Conservation (phyloP, 2,329 filamentous ascomycete genomes). For the Sporothrix inflata region DNA sequence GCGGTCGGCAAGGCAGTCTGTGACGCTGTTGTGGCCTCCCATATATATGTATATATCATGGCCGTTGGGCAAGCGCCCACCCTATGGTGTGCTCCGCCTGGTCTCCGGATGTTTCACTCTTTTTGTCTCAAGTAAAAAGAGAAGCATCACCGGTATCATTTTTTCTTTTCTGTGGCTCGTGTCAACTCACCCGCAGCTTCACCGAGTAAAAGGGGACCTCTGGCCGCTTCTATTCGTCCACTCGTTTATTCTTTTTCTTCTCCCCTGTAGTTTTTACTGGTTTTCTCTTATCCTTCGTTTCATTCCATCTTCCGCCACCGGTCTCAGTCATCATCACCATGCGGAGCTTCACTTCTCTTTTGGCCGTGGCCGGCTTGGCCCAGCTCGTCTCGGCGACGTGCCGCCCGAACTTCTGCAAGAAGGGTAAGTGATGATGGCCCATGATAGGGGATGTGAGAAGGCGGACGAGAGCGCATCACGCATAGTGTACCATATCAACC, state of each 20-base stretch:
- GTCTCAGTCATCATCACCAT: not conserved
- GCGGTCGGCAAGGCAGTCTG: not conserved
- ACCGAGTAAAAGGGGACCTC: not conserved
- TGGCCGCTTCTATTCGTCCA: not conserved
- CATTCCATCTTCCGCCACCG: not conserved
- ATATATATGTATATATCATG: not conserved
- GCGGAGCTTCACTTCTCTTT: conserved; percentile 15
- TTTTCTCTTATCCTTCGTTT: not conserved
- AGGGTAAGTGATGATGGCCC: not conserved
- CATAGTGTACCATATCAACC: not conserved
- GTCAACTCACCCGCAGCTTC: not conserved
- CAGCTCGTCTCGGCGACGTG: conserved; percentile 13
- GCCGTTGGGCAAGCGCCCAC: not conserved
- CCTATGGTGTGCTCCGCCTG: not conserved
- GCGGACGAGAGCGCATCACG: not conserved
- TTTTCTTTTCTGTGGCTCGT: not conserved
- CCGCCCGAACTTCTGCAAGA: conserved; percentile 2
- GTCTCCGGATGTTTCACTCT: not conserved
- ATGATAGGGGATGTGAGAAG: not conserved
- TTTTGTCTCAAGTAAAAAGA: not conserved
- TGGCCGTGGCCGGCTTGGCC: conserved; percentile 15
- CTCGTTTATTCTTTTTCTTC: conserved; percentile 5
- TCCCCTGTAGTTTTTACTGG: not conserved
- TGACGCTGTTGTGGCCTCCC: not conserved
- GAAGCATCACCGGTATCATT: not conserved